Percentiles rank a stretch among this genome's conserved stretches.
Conservation (phyloP, 2,329 filamentous ascomycete genomes). For the Ascochyta clinopodiicola region DNA sequence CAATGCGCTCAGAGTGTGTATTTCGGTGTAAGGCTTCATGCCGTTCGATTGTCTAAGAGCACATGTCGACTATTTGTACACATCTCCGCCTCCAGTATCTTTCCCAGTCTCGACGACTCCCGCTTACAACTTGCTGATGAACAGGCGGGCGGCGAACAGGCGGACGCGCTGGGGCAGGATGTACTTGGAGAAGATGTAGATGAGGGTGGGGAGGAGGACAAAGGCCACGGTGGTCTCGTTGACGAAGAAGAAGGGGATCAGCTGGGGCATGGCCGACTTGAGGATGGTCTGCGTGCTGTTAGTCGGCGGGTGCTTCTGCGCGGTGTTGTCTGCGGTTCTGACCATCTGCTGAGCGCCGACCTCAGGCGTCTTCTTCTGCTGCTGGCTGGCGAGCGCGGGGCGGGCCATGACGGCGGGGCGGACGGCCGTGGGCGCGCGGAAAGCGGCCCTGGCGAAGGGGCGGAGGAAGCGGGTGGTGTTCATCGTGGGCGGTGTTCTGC, state of each 20-base stretch:
- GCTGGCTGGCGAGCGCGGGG: constrained; percentile 43
- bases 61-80: constrained; percentile 46
- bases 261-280: constrained; percentile 54
- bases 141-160: constrained; percentile 50
- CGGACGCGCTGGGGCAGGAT: constrained; percentile 52
- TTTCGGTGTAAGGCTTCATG: constrained; percentile 15
- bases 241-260: constrained; percentile 55
- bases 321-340: not conserved
- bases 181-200: constrained; percentile 55
- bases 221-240: constrained; percentile 53
- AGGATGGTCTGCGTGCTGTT: constrained; percentile 44
- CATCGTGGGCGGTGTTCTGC: constrained; percentile 46
- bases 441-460: constrained; percentile 49
- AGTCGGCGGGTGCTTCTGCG: constrained; percentile 10
- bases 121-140: constrained; percentile 54
- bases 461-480: constrained; percentile 52
- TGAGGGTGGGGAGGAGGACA: constrained; percentile 50
- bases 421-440: constrained; percentile 47
- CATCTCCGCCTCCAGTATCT: constrained; percentile 17
- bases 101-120: constrained; percentile 2
- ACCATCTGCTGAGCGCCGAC: constrained; percentile 46
- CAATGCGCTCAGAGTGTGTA: not conserved
- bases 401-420: constrained; percentile 46
- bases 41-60: constrained; percentile 46
- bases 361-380: constrained; percentile 45